Conservation (phyloP, 2,329 filamentous ascomycete species). For the Colletotrichum orbiculare region DNA sequence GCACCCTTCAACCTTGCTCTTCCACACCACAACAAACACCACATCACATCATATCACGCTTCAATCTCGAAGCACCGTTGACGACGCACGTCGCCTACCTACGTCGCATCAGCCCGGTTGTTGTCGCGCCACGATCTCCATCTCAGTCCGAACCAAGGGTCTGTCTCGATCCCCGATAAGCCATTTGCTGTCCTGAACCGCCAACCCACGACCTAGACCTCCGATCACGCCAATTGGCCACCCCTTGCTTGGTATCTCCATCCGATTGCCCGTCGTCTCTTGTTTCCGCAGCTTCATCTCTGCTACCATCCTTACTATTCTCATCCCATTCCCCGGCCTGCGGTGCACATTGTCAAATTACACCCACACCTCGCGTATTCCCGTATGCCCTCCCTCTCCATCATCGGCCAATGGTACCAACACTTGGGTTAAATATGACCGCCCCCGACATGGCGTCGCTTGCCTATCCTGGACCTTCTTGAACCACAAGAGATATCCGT, state of each 20-base stretch:
- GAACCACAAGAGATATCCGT: constrained; percentile 16
- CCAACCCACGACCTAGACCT: background rate
- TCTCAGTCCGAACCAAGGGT: too few species aligned
- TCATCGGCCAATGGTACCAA: background rate
- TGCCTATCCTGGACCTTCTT: constrained; percentile 7
- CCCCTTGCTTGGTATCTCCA: constrained; percentile 32
- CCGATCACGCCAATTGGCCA: constrained; percentile 4
- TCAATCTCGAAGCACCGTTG: constrained; percentile 17
- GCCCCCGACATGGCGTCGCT: background rate
- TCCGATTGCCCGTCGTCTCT: constrained; percentile 3
- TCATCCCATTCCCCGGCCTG: background rate
- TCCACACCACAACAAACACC: too few species aligned
- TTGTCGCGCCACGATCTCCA: constrained; percentile 15
- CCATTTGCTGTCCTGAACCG: too few species aligned
- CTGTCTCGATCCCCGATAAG: too few species aligned
- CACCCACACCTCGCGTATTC: constrained; percentile 9
- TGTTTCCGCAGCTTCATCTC: background rate
- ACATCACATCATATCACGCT: background rate
- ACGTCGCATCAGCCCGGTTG: constrained; percentile 7
- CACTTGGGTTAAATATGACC: constrained; percentile 27
- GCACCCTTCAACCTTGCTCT: constrained; percentile 24
- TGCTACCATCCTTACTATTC: background rate
- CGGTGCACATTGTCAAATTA: background rate
- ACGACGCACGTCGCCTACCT: background rate
- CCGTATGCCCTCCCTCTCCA: constrained; percentile 1